Conservation (phyloP, 208 protist genomes). For the Crithidia sp. region DNA sequence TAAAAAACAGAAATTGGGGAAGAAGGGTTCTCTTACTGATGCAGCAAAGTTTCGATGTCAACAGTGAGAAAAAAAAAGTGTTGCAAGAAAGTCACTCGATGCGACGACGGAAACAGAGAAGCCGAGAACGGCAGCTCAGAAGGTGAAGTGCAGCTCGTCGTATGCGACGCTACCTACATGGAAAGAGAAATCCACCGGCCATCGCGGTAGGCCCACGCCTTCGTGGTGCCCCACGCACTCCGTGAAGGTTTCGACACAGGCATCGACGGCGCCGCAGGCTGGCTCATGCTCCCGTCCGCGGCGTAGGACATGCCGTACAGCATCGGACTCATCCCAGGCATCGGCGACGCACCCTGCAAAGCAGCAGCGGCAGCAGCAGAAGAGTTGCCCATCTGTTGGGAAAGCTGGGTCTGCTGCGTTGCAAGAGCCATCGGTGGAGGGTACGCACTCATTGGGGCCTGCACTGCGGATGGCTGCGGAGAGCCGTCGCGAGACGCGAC, state of each 20-base stretch:
- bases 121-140: background rate
- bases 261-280: slow-evolving; percentile 1
- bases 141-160: too few relatives aligned
- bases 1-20: background rate
- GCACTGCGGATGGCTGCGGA: background rate
- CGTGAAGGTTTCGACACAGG: background rate
- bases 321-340: slow-evolving; percentile 2
- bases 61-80: slow-evolving; percentile 9
- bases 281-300: slow-evolving; percentile 1
- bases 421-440: background rate
- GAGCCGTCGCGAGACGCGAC: slow-evolving; percentile 1
- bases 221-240: slow-evolving; percentile 10
- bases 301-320: slow-evolving; percentile 4
- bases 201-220: slow-evolving; percentile 28
- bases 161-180: background rate
- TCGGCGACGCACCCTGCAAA: background rate
- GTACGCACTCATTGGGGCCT: background rate
- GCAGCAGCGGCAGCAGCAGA: background rate
- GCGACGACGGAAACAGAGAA: background rate
- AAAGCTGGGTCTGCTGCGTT: background rate
- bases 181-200: slow-evolving; percentile 23
- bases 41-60: too few relatives aligned
- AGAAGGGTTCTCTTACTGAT: too few relatives aligned
- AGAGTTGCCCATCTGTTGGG: background rate
- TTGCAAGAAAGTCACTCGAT: too few relatives aligned